Percentiles rank a stretch among this genome's conserved stretches.
Conservation (phyloP, 2,329 filamentous ascomycete genomes). For the Zasmidium cellare region DNA sequence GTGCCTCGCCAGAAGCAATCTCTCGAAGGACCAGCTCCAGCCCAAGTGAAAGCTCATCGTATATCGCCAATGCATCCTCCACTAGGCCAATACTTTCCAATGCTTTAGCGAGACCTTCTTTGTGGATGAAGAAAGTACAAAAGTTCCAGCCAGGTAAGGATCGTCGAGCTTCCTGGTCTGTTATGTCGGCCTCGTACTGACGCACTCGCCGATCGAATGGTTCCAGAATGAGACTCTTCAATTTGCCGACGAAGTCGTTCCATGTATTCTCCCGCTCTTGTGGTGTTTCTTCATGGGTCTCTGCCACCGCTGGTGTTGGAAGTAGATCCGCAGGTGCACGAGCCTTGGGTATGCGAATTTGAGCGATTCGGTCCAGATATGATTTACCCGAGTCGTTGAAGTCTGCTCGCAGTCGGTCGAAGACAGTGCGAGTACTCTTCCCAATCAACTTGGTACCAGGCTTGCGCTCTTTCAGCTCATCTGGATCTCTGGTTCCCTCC, state of each 20-base stretch:
- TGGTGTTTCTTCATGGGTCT: slow-evolving; percentile 66
- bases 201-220: slow-evolving; percentile 89
- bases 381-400: slow-evolving; percentile 80
- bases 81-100: slow-evolving; percentile 96
- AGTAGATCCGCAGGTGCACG: slow-evolving; percentile 47
- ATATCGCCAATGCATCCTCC: slow-evolving; percentile 90
- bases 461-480: slow-evolving; percentile 65
- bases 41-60: slow-evolving; percentile 88
- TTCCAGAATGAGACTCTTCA: slow-evolving; percentile 81
- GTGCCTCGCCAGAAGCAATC: slow-evolving; percentile 60
- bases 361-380: slow-evolving; percentile 74
- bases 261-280: slow-evolving; percentile 81
- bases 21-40: slow-evolving; percentile 81
- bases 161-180: slow-evolving; percentile 86
- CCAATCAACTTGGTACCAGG: slow-evolving; percentile 73
- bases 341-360: slow-evolving; percentile 70
- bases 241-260: slow-evolving; percentile 78
- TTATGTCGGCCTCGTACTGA: slow-evolving; percentile 96
- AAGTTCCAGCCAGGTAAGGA: slow-evolving; percentile 96
- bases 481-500: slow-evolving; percentile 47
- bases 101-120: slow-evolving; percentile 88
- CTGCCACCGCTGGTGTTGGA: slow-evolving; percentile 43
- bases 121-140: slow-evolving; percentile 97
- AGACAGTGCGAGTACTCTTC: slow-evolving; percentile 73
- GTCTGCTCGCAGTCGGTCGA: slow-evolving; percentile 87